A percentile compares a stretch with the other conserved stretches of the same genome.
phyloP scores from a whole-genome alignment of 2,329 filamentous ascomycete species.

The Orbilia ellipsospora region DNA sequence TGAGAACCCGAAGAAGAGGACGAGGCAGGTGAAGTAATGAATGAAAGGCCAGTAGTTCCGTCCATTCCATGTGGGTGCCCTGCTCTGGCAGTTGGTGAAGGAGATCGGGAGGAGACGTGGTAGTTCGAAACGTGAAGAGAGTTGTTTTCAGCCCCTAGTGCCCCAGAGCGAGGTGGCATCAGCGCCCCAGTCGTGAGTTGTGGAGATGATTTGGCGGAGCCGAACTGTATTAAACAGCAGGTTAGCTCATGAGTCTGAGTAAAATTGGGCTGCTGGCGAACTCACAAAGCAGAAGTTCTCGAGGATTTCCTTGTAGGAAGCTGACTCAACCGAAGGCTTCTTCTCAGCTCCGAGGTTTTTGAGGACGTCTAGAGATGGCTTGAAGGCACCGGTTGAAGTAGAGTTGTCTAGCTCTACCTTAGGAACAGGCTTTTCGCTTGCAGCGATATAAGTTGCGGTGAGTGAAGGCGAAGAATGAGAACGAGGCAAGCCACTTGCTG shows the following conservation, averaged over 20 bases:
- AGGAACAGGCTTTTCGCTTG: conserved; percentile 50
- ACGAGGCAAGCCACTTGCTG: conserved; percentile 38
- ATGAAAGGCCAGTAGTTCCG: conserved; percentile 28
- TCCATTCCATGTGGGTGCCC: conserved; percentile 35
- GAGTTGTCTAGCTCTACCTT: conserved; percentile 38
- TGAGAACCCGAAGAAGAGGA: conserved; percentile 44
- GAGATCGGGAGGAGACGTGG: conserved; percentile 36
- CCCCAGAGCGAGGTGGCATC: conserved; percentile 41
- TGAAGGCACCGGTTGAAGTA: conserved; percentile 21
- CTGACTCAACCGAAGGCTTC: conserved; percentile 80
- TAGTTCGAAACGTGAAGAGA: conserved; percentile 23
- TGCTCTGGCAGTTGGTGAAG: conserved; percentile 16
- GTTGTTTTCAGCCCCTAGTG: conserved; percentile 29
- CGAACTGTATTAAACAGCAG: conserved; percentile 36
- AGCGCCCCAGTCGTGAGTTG: conserved; percentile 32
- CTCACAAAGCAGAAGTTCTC: conserved; percentile 99
- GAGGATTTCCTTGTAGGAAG: conserved; percentile 94
- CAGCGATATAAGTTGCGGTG: conserved; percentile 39
- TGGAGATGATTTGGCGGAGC: conserved; percentile 53
- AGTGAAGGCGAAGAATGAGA: conserved; percentile 52
- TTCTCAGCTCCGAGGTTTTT: conserved; percentile 62
- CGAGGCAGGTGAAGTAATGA: conserved; percentile 15
- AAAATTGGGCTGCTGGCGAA: conserved; percentile 65
- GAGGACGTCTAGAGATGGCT: conserved; percentile 49
- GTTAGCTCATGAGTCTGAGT: conserved; percentile 52